A percentile compares a stretch with the other conserved stretches of the same genome.
phyloP scores from a whole-genome alignment of 257 asterid genomes.

The Plantago major region DNA sequence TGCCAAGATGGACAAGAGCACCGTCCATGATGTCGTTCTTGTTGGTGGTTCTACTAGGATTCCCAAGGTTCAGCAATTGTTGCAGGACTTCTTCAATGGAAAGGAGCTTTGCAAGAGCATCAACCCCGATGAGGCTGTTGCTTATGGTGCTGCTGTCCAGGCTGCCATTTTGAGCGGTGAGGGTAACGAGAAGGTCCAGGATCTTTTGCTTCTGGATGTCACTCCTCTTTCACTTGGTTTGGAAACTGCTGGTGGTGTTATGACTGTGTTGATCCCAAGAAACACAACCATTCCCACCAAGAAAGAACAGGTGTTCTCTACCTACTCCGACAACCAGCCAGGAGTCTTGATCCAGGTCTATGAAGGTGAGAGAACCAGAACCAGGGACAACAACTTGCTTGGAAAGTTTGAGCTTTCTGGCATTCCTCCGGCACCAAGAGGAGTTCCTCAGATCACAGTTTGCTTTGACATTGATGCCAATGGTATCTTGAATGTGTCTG shows the following conservation, averaged over 20 bases:
- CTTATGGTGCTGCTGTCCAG: conserved; percentile 28
- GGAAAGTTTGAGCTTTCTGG: conserved; percentile 30
- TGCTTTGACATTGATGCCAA: conserved; percentile 29
- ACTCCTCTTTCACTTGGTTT: conserved; percentile 28
- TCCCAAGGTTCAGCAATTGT: conserved; percentile 37
- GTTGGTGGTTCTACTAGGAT: conserved; percentile 40
- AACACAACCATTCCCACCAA: conserved; percentile 29
- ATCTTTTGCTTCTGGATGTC: conserved; percentile 25
- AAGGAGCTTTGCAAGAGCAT: conserved; percentile 30
- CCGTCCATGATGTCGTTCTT: conserved; percentile 34
- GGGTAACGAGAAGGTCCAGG: conserved; percentile 30
- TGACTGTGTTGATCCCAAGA: conserved; percentile 25
- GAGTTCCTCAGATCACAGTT: conserved; percentile 25
- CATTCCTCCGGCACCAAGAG: conserved; percentile 26
- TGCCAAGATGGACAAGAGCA: conserved; percentile 38
- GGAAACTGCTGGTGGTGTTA: conserved; percentile 28
- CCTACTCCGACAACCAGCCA: conserved; percentile 28
- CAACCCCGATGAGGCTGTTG: conserved; percentile 28
- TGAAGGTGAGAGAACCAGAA: conserved; percentile 27
- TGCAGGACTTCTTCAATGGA: conserved; percentile 28
- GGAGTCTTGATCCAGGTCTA: conserved; percentile 23
- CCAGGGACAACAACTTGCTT: conserved; percentile 24
- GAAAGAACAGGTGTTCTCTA: conserved; percentile 26
- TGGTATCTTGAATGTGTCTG: conserved; percentile 27
- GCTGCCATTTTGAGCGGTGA: conserved; percentile 29